Evolutionary conservation across 2,329 filamentous ascomycete species (phyloP).

Genomic region (Aspergillus chevalieri): DNA sequence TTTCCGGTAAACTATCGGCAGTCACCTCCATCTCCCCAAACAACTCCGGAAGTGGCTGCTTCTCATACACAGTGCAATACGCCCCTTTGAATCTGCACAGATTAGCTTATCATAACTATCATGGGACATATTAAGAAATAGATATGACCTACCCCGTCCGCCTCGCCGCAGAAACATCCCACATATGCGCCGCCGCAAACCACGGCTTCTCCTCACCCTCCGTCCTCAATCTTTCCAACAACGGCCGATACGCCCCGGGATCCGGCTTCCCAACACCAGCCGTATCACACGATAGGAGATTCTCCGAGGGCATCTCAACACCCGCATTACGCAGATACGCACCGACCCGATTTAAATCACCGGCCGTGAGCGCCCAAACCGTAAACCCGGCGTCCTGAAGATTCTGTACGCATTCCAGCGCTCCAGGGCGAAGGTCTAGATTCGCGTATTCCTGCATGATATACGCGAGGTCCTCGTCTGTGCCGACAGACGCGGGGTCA

Average conservation of each 20-base stretch:
- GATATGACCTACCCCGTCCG: constrained; percentile 32
- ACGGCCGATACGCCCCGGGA: constrained; percentile 16
- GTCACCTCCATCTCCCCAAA: constrained; percentile 51
- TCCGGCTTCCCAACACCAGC: constrained; percentile 24
- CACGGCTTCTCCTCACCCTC: constrained; percentile 24
- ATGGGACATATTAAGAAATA: not conserved
- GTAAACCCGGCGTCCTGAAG: constrained; percentile 26
- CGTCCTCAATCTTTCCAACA: constrained; percentile 14
- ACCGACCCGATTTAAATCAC: constrained; percentile 18
- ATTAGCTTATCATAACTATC: not conserved
- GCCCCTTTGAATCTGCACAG: constrained; percentile 41
- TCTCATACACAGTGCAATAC: constrained; percentile 50
- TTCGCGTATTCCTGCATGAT: constrained; percentile 31
- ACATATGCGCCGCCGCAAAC: constrained; percentile 49
- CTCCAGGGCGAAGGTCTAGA: constrained; percentile 29
- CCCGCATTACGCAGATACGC: constrained; percentile 21
- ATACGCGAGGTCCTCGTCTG: constrained; percentile 33
- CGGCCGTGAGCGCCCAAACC: constrained; percentile 24
- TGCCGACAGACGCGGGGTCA: constrained; percentile 33
- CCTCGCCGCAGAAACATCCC: constrained; percentile 52
- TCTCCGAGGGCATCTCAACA: constrained; percentile 16
- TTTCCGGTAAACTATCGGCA: constrained; percentile 41
- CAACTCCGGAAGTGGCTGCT: constrained; percentile 45
- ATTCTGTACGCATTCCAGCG: constrained; percentile 31
- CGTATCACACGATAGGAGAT: constrained; percentile 22